Base-by-base conservation (phyloP, 1,139 yeast species). In the Lodderomyces orthopsilosis region DNA sequence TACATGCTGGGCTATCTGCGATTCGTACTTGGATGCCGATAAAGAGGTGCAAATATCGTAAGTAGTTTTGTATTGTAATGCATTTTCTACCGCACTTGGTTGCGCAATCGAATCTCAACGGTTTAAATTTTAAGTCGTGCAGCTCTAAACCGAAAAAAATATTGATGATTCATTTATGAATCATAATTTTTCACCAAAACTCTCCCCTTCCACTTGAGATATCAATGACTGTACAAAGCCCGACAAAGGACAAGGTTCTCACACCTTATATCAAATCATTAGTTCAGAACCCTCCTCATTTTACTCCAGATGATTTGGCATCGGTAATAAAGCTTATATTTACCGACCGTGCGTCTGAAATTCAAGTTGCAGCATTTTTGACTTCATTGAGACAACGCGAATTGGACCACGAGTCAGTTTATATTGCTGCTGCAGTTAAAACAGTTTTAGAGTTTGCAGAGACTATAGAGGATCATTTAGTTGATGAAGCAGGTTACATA, bases 11-110 rank as follows among this genome's bases (percentile, higher is more conserved):
- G 83, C 93, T 56, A 77, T 91, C 63, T 86, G 97, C 63, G 98
- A 91, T 57, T 84, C 95, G 0, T 93, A 91, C 57, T 55, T 88
- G 24, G 98, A 90, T 58, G 95, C 90, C 2, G 98, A 93, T 59
- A 88, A 87, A 59, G 96, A 91, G 63, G 74, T 30, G 19, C 34
- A 30, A 15, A 30, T 30, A 5, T 30, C 34, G 14, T 30, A 30
- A 30, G 12, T 3, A 12, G 27, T n/a, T n/a, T n/a, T n/a, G n/a
- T n/a, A n/a, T n/a, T 10, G 10, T 23, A 8, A n/a, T 23, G 38
- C 9, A 23, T 23, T n/a, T n/a, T 30, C 18, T n/a, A 7, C 6
- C 18, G 4, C 35, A n/a, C 18, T 30, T 30, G 38, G 27, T 24
- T 24, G 27, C 27, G 27, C n/a, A 24, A 24, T 7, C 27, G n/a